Percentiles rank a stretch among this genome's conserved stretches.
Evolutionary conservation across 2,329 filamentous ascomycete species (phyloP).

Genomic region (Epichloe brachyelytri): DNA sequence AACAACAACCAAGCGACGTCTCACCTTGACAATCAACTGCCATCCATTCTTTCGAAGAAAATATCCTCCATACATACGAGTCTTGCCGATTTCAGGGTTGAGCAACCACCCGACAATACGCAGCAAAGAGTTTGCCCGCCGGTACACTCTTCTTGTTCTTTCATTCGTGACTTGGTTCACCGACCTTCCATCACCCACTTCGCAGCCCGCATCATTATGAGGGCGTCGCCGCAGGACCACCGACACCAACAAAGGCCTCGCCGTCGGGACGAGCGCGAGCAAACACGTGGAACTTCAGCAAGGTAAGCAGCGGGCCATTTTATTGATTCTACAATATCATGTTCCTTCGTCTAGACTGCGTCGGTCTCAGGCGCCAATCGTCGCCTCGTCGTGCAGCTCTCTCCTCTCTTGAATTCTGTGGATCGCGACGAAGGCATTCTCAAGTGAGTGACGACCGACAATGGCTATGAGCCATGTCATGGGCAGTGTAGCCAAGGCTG

Average conservation of each 20-base stretch:
- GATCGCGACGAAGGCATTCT: background rate
- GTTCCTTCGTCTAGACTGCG: background rate
- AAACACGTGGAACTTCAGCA: constrained; percentile 30
- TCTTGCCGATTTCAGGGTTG: too few relatives aligned
- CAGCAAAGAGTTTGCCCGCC: too few relatives aligned
- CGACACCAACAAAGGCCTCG: constrained; percentile 13
- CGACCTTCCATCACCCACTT: background rate
- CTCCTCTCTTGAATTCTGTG: background rate
- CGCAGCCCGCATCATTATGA: background rate
- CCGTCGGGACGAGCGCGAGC: constrained; percentile 18
- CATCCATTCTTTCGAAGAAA: too few relatives aligned
- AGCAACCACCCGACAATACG: too few relatives aligned
- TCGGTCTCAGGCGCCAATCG: background rate
- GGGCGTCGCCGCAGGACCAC: constrained; percentile 23
- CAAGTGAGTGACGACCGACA: background rate
- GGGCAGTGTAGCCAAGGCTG: background rate
- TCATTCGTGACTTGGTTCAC: background rate
- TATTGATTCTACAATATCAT: background rate
- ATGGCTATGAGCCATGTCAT: background rate
- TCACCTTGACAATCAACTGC: too few relatives aligned
- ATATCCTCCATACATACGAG: too few relatives aligned
- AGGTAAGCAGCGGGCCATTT: constrained; percentile 15
- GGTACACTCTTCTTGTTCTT: too few relatives aligned
- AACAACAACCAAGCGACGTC: too few relatives aligned
- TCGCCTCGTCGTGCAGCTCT: background rate